Conservation (phyloP, 164 flowering plant species). For the Chloranthus sessilifolius region DNA sequence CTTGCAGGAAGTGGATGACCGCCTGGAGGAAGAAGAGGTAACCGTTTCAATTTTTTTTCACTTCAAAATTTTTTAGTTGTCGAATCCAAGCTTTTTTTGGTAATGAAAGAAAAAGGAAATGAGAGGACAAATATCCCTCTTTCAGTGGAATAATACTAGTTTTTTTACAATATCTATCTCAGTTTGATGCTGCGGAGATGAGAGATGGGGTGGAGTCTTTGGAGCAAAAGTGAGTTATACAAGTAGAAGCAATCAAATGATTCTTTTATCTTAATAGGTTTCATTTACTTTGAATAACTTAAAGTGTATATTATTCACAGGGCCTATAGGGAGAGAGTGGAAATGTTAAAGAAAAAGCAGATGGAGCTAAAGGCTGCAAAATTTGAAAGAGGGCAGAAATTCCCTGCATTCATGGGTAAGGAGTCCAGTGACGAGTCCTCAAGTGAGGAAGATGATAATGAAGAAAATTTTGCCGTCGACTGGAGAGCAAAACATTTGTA, state of each 20-base stretch:
- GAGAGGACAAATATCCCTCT: too few species aligned
- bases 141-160: neutral
- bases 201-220: constrained; percentile 72
- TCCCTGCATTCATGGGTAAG: constrained; percentile 18
- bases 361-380: constrained; percentile 57
- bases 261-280: neutral
- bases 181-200: constrained; percentile 92
- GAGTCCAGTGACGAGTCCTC: constrained; percentile 43
- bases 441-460: constrained; percentile 56
- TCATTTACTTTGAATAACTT: neutral
- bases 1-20: constrained; percentile 76
- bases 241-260: neutral
- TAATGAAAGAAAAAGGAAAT: neutral
- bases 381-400: constrained; percentile 20
- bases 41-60: constrained; percentile 6
- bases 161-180: constrained; percentile 20
- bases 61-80: neutral
- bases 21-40: constrained; percentile 96
- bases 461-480: constrained; percentile 59
- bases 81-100: neutral
- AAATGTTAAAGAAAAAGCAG: constrained; percentile 57
- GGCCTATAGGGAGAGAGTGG: constrained; percentile 60
- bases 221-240: constrained; percentile 63
- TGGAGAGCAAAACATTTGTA: constrained; percentile 91
- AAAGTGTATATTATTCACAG: constrained; percentile 23